These are phyloP conservation scores for Polysphondylium violaceum DNA, from an alignment of 78 protist species.

Conservation along the genomic window DNA sequence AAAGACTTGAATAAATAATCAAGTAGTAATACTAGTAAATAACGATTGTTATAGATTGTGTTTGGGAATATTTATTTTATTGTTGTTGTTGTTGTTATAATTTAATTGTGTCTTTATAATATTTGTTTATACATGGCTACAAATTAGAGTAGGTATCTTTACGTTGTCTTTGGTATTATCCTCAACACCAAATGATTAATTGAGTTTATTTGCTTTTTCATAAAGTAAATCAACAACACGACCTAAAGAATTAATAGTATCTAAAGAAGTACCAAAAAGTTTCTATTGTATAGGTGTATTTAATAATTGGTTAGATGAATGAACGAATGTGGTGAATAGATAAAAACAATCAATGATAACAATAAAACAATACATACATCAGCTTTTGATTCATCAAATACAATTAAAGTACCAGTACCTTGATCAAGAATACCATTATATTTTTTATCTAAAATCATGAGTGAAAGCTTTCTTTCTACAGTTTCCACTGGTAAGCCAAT, in stretches of 20 bases:
- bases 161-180: no score
- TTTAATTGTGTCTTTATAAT: no score
- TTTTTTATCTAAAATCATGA: slow-evolving; percentile 97
- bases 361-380: slow-evolving; percentile 37
- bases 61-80: no score
- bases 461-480: slow-evolving; percentile 95
- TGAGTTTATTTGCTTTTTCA: slow-evolving; percentile 85
- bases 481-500: slow-evolving; percentile 86
- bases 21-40: no score
- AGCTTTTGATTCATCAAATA: slow-evolving; percentile 84
- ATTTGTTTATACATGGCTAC: no score
- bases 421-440: slow-evolving; percentile 97
- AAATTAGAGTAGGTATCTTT: no score
- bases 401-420: slow-evolving; percentile 94
- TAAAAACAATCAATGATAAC: neutral
- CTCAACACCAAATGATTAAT: no score
- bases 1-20: no score
- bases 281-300: slow-evolving; percentile 5
- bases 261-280: slow-evolving; percentile 85
- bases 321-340: neutral
- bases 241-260: slow-evolving; percentile 85
- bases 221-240: slow-evolving; percentile 91
- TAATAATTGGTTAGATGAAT: no score
- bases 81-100: no score
- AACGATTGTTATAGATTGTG: no score